phyloP scores from a whole-genome alignment of 2,329 filamentous ascomycete genomes.

The Colletotrichum spaethianum region DNA sequence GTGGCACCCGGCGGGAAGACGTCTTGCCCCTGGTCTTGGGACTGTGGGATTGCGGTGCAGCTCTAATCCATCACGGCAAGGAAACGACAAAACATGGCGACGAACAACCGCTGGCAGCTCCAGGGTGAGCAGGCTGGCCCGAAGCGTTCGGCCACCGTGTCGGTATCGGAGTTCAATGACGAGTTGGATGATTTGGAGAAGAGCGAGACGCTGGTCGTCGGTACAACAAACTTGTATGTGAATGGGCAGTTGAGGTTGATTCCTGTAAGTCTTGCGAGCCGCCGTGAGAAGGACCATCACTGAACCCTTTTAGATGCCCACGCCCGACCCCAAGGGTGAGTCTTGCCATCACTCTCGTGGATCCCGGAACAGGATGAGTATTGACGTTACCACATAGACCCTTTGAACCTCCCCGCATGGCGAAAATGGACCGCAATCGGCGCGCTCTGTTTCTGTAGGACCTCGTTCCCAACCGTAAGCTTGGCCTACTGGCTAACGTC shows the following conservation, averaged over 20 bases:
- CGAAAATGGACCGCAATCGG: constrained; percentile 50
- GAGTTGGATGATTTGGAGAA: neutral
- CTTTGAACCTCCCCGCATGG: constrained; percentile 49
- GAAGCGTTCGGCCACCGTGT: constrained; percentile 13
- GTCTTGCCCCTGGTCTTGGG: neutral
- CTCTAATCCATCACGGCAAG: constrained; percentile 6
- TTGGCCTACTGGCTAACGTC: neutral
- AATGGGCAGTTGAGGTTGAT: constrained; percentile 43
- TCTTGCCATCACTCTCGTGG: neutral
- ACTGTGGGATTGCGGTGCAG: constrained; percentile 8
- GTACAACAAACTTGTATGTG: constrained; percentile 43
- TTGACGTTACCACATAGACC: constrained; percentile 43
- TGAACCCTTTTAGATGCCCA: constrained; percentile 43
- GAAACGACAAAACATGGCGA: constrained; percentile 20
- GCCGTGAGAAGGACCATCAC: neutral
- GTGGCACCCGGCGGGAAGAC: neutral
- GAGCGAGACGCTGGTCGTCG: constrained; percentile 43
- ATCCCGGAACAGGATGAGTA: neutral
- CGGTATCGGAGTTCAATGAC: constrained; percentile 16
- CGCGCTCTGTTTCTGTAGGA: constrained; percentile 48
- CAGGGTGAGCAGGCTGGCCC: constrained; percentile 30
- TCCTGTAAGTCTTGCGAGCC: constrained; percentile 38
- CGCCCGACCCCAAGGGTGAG: constrained; percentile 49
- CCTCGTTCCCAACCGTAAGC: neutral
- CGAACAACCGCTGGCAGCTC: constrained; percentile 34